Evolutionary conservation across 805 yeast genomes (phyloP).

Genomic region (Brettanomyces naardenensis): DNA sequence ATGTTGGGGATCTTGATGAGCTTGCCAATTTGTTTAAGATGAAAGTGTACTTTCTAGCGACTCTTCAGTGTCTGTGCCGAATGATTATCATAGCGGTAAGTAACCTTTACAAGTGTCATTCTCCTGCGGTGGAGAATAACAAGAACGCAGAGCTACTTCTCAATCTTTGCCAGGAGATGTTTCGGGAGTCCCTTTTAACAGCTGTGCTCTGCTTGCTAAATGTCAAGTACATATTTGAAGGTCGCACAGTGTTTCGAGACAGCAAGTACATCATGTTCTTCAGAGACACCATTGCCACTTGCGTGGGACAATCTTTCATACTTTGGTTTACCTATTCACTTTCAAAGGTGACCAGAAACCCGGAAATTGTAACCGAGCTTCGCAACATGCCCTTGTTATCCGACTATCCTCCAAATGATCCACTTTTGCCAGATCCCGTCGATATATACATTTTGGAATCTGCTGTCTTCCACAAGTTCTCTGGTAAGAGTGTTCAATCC

Average conservation of each 20-base stretch:
- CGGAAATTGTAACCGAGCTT: neutral
- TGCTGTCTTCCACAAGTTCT: neutral
- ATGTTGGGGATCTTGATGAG: neutral
- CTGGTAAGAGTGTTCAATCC: too few relatives aligned
- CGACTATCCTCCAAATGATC: too few relatives aligned
- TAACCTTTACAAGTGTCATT: neutral
- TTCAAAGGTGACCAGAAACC: neutral
- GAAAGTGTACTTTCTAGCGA: neutral
- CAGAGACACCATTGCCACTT: neutral
- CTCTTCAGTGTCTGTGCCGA: neutral
- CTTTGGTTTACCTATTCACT: neutral
- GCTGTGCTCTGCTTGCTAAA: neutral
- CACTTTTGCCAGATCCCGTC: neutral
- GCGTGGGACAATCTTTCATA: neutral
- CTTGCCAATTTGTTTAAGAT: neutral
- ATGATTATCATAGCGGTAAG: neutral
- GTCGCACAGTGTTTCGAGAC: neutral
- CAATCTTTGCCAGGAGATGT: neutral
- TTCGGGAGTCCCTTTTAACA: neutral
- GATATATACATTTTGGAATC: neutral
- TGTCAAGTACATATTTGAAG: neutral
- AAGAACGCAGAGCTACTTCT: neutral
- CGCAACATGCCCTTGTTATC: too few relatives aligned
- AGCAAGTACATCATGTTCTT: conserved; percentile 1
- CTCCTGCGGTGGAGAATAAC: neutral